Evolutionary conservation across 805 yeast species (phyloP).

Genomic region (Candida corydali): DNA sequence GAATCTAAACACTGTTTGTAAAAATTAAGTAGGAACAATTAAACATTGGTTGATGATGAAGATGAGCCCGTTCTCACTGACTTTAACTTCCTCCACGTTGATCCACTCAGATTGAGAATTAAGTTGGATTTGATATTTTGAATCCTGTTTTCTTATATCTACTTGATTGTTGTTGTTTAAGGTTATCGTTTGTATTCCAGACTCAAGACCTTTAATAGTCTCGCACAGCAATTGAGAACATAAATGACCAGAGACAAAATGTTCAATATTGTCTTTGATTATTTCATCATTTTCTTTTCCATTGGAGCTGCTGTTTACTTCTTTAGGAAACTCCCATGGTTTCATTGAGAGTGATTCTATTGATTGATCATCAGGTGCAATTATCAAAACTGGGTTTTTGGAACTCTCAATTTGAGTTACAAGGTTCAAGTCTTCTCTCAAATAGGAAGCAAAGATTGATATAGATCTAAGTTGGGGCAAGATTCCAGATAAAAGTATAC

Average conservation of each 20-base stretch:
- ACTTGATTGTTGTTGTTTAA: too few species aligned
- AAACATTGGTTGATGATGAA: too few species aligned
- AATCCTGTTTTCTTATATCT: too few species aligned
- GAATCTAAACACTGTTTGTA: too few species aligned
- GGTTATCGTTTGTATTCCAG: too few species aligned
- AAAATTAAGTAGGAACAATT: too few species aligned
- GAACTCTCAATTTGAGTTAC: constrained; percentile 45
- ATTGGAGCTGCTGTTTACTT: background rate
- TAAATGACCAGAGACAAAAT: constrained; percentile 31
- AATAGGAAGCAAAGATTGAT: constrained; percentile 62
- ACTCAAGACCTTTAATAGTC: too few species aligned
- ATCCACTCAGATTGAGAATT: constrained; percentile 18
- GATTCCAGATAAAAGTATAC: constrained; percentile 12
- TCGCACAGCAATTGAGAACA: too few species aligned
- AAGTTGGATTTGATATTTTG: background rate
- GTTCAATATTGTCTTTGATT: constrained; percentile 9
- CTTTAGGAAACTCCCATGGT: constrained; percentile 80
- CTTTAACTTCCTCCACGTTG: constrained; percentile 21
- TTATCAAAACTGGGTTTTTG: constrained; percentile 45
- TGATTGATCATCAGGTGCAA: constrained; percentile 71
- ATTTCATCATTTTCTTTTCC: background rate
- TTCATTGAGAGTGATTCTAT: constrained; percentile 41
- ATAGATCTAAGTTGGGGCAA: constrained; percentile 38
- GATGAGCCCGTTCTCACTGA: constrained; percentile 37
- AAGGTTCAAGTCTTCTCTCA: constrained; percentile 58